Evolutionary conservation across 768 basidiomycete genomes (phyloP).

Genomic region (Pisolithus microcarpus): DNA sequence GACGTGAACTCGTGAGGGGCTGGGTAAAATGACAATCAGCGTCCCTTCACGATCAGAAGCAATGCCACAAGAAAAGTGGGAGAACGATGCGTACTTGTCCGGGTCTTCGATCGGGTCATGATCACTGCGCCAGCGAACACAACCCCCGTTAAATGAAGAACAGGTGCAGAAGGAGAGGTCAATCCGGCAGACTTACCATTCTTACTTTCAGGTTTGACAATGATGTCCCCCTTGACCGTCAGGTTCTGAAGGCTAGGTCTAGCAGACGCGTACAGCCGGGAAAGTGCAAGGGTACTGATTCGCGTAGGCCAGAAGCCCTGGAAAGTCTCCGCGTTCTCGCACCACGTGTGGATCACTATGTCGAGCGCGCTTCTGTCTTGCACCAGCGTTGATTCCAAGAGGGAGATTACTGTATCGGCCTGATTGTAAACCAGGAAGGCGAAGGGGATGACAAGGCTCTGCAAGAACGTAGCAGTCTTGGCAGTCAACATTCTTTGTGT

Average conservation of each 20-base stretch:
- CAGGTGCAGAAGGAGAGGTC: slow-evolving; percentile 2
- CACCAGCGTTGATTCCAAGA: slow-evolving; percentile 64
- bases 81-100: slow-evolving; percentile 54
- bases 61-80: slow-evolving; percentile 4
- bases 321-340: slow-evolving; percentile 90
- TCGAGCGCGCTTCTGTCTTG: slow-evolving; percentile 66
- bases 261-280: slow-evolving; percentile 60
- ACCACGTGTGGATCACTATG: slow-evolving; percentile 87
- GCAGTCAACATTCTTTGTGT: slow-evolving; percentile 73
- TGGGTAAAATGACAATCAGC: slow-evolving; percentile 30
- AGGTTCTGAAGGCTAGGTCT: slow-evolving; percentile 62
- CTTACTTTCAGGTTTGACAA: slow-evolving; percentile 72
- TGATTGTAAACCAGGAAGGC: slow-evolving; percentile 89
- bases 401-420: slow-evolving; percentile 65
- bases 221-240: slow-evolving; percentile 85
- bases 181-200: slow-evolving; percentile 53
- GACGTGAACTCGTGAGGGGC: slow-evolving; percentile 82
- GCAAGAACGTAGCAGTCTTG: slow-evolving; percentile 85
- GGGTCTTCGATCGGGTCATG: slow-evolving; percentile 92
- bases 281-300: slow-evolving; percentile 77
- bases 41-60: neutral
- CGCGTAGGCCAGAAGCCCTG: slow-evolving; percentile 92
- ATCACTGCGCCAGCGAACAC: slow-evolving; percentile 55
- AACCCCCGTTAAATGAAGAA: slow-evolving; percentile 10
- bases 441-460: slow-evolving; percentile 89